phyloP scores from a whole-genome alignment of 2,329 filamentous ascomycete species.

The Zopfia rhizophila region DNA sequence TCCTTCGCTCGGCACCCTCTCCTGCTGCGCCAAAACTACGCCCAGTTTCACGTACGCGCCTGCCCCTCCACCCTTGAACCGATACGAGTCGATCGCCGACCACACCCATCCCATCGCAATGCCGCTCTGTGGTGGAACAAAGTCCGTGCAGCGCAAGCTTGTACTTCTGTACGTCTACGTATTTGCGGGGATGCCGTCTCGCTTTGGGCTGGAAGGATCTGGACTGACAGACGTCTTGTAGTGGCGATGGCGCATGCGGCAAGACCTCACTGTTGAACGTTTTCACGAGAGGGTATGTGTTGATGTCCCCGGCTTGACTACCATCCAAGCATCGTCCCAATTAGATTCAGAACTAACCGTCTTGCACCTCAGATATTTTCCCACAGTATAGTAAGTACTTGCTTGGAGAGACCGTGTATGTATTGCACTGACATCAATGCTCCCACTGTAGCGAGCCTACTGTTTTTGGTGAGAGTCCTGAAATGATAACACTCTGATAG shows the following conservation, averaged over 20 bases:
- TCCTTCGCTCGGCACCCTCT: conserved; percentile 19
- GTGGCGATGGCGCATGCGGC: conserved; percentile 94
- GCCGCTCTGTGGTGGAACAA: conserved; percentile 62
- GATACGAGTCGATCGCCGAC: conserved; percentile 35
- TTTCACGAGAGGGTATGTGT: conserved; percentile 90
- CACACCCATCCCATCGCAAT: conserved; percentile 41
- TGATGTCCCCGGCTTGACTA: conserved; percentile 2
- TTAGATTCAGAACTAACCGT: conserved; percentile 25
- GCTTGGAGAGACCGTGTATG: background rate
- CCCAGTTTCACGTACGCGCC: conserved; percentile 35
- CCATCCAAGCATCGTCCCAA: conserved; percentile 1
- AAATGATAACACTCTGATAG: background rate
- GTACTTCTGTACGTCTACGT: conserved; percentile 78
- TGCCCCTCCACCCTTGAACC: conserved; percentile 35
- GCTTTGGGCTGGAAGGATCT: conserved; percentile 31
- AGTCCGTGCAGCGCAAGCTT: conserved; percentile 95
- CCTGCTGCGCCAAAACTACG: conserved; percentile 11
- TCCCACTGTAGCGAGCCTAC: conserved; percentile 77
- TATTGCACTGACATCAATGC: conserved; percentile 18
- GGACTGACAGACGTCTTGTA: conserved; percentile 53
- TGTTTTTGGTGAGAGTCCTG: conserved; percentile 72
- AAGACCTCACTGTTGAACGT: conserved; percentile 98
- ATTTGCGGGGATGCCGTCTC: conserved; percentile 26
- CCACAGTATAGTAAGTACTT: conserved; percentile 86
- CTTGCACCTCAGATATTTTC: conserved; percentile 77